phyloP scores from a whole-genome alignment of 768 basidiomycete genomes.

The Leucosporidium scottii region DNA sequence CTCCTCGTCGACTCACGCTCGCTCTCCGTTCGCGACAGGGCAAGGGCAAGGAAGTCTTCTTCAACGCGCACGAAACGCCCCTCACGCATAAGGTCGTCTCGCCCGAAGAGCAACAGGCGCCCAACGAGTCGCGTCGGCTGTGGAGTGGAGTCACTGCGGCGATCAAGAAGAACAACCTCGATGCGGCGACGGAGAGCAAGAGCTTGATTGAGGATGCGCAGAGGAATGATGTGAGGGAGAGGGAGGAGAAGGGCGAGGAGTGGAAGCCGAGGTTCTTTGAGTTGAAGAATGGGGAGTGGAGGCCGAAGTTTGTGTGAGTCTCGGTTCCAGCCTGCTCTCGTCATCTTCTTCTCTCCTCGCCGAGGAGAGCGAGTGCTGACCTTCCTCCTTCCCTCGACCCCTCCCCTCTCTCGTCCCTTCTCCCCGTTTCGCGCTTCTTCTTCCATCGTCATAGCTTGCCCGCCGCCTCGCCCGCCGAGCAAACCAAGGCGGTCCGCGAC shows the following conservation, averaged over 20 bases:
- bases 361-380: no score
- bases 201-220: slow-evolving; percentile 83
- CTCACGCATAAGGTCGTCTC: slow-evolving; percentile 75
- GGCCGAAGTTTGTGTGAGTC: slow-evolving; percentile 67
- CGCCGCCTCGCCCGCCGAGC: slow-evolving; percentile 1
- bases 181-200: slow-evolving; percentile 85
- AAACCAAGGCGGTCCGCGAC: slow-evolving; percentile 17
- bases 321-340: background rate
- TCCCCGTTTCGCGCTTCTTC: no score
- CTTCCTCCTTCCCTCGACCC: no score
- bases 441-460: slow-evolving; percentile 9
- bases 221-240: slow-evolving; percentile 63
- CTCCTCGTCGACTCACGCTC: no score
- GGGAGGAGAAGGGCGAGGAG: slow-evolving; percentile 64
- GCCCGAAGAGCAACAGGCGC: slow-evolving; percentile 78
- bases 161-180: slow-evolving; percentile 83
- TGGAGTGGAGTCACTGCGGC: slow-evolving; percentile 81
- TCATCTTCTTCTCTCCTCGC: no score
- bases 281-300: slow-evolving; percentile 67
- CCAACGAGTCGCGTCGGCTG: slow-evolving; percentile 78
- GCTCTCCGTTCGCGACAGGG: slow-evolving; percentile 45
- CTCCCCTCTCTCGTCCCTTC: no score
- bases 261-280: slow-evolving; percentile 78
- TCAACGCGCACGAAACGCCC: slow-evolving; percentile 71
- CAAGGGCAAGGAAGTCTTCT: slow-evolving; percentile 65